Evolutionary conservation across 176 grass and related monocot genomes (phyloP).

Genomic region (Pontederia crassipes): DNA sequence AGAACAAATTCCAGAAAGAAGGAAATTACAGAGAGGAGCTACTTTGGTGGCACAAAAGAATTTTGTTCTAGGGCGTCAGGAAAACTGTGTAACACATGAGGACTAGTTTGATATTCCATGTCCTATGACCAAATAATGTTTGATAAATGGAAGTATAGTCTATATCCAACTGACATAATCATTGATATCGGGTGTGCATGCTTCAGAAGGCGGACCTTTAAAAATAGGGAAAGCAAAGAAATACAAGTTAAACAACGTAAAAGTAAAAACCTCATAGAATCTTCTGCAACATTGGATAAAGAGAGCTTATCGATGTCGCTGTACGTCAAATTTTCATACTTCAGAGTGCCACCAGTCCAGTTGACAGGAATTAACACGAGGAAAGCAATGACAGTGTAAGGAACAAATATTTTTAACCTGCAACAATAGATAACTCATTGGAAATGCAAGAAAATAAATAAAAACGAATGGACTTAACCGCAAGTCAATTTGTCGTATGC

Average conservation of each 20-base stretch:
- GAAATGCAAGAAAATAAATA: neutral
- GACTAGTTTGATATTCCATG: no score
- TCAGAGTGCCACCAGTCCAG: constrained; percentile 69
- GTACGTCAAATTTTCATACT: constrained; percentile 38
- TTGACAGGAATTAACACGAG: constrained; percentile 70
- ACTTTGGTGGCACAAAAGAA: no score
- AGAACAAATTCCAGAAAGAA: no score
- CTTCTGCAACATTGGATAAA: constrained; percentile 80
- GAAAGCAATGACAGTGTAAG: constrained; percentile 61
- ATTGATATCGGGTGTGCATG: neutral
- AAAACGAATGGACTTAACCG: neutral
- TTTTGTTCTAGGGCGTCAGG: no score
- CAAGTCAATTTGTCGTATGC: neutral
- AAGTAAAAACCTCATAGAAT: constrained; percentile 53
- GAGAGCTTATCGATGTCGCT: constrained; percentile 91
- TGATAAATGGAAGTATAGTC: no score
- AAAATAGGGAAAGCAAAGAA: neutral
- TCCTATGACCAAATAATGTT: no score
- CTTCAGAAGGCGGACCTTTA: neutral
- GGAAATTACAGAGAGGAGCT: no score
- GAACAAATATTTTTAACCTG: constrained; percentile 96
- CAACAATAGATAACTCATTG: constrained; percentile 12
- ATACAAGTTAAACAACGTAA: neutral
- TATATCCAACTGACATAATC: neutral
- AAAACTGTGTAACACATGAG: no score